Base-by-base conservation (phyloP, 1,284 basidiomycete species). In the Moniliophthora roreri region DNA sequence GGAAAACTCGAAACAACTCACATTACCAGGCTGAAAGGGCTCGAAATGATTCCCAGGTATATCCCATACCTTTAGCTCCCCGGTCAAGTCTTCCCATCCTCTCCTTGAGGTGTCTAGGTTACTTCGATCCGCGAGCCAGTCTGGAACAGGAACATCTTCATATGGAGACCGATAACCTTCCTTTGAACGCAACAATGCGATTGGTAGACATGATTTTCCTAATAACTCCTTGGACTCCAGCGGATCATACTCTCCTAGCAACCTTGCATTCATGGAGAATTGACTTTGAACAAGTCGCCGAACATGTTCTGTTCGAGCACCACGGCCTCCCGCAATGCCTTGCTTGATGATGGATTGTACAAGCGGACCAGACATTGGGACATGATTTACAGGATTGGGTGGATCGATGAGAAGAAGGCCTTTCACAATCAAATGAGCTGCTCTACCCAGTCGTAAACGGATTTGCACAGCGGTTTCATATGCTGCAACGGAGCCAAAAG, bases 31-130 rank as follows among this genome's bases (percentile, higher is more conserved):
- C 8, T 23, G 16, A 24, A 44, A 44, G 5, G 41, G 41, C n/a
- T 44, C 18, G n/a, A 44, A 44, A 26, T 44, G 41, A n/a, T 44
- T 44, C n/a, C 41, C 41, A 24, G 41, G 41, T 21, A 44, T 44
- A 15, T 26, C 41, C 41, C 41, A 44, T 3, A 44, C 21, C 24
- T 24, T 18, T 10, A 23, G 2, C 24, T 15, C 7, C 24, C 3
- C 16, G 41, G 8, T 44, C 2, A 44, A 10, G 3, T 21, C 23
- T 15, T 24, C 24, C 41, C 41, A 44, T 10, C 41, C 41, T 24
- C n/a, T 20, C 2, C 15, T 20, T 10, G 41, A n/a, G 15, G 41
- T 26, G 10, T 18, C 10, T 5, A 21, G 41, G 24, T 44, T 21
- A 23, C 20, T 23, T 6, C 41, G 41, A 24, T 44, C 23, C 6